Evolutionary conservation across 1,139 yeast species (phyloP), one percentile per base, ranked within the genome.

Genomic region (Zygosaccharomyces sapae): DNA sequence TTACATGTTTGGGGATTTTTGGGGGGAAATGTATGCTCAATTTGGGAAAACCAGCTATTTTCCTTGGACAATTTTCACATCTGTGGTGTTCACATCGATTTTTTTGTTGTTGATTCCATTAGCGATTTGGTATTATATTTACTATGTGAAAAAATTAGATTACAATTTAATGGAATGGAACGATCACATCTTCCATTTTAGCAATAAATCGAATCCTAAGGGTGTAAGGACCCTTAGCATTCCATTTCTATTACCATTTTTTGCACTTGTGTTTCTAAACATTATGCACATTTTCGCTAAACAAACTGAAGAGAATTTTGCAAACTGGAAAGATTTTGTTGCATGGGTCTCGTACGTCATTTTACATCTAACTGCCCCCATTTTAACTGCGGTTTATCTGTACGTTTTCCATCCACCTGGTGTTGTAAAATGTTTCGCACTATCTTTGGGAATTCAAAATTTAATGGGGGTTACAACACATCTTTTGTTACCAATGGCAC

Each of bases 381-480:
- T 82, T n/a, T 62, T 80, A 48, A 79, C 84, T 0, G 77, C 83
- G 1, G 73, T 80, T 31, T 82, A 81, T 68, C 68, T 82, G 9
- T 81, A 82, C 58, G 76, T 80, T n/a, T 81, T 81, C 70, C 85
- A 80, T 48, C 73, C 81, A 1, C 84, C 83, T 8, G 86, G 84
- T 1, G 75, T 79, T 0, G 47, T 80, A 8, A 77, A 74, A 53
- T 68, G 71, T 54, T 82, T 80, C 54, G 69, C 79, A 1, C 57
- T 75, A 30, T 74, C 79, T 0, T 57, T 82, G 35, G 87, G 88
- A 2, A 46, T 72, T 16, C 86, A 81, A 61, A 81, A 81, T 56
- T 73, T 80, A 5, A 64, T 71, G 3, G 85, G 86, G 9, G 83
- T 81, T 0, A 43, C 74, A 34, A 81, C 86, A 4, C 87, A 82